Base-by-base conservation (phyloP, 176 grass and related monocot species). In the Triticum urartu region DNA sequence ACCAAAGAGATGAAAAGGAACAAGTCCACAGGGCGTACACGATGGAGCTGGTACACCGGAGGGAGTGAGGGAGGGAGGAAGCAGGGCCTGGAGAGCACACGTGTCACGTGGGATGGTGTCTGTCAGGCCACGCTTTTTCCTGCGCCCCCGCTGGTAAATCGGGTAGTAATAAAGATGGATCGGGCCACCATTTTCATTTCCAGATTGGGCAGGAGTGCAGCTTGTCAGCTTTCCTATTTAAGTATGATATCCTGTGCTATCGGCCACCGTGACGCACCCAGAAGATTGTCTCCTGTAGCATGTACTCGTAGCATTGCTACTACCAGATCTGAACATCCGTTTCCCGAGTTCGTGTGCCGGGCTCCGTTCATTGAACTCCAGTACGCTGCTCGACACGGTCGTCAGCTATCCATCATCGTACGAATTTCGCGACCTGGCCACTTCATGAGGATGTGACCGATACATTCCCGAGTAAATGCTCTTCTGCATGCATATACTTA, bases 171-270 rank as follows among this genome's bases (percentile, higher is more conserved):
- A 48, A 54, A 32, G 69, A 68, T 48, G 70, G 18, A 64, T 25
- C 56, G 80, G 10, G 33, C 28, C 43, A 48, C 9, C 3, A 21
- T 59, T 59, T 59, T 54, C 25, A 68, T 90, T 87, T 73, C 85
- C 80, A 79, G 68, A 74, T 91, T 86, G 14, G 85, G 89, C 30
- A 87, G 43, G 72, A 15, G 56, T 45, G 64, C 54, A 72, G 42
- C 65, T 64, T 59, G 81, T 79, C 66, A 79, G 67, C 74, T 90
- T 87, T 17, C 84, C 74, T 21, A 83, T 75, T 91, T 87, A 81
- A 90, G 89, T 59, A 91, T 65, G 34, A 75, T 91, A 91, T 91
- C 81, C 8, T 80, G 60, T 80, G 68, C 34, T 15, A 77, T 84
- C 21, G 34, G 75, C 61, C 75, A 62, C 66, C 81, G 68, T 91